phyloP scores from a whole-genome alignment of 176 grass and related monocot species.

The Zoysia japonica region DNA sequence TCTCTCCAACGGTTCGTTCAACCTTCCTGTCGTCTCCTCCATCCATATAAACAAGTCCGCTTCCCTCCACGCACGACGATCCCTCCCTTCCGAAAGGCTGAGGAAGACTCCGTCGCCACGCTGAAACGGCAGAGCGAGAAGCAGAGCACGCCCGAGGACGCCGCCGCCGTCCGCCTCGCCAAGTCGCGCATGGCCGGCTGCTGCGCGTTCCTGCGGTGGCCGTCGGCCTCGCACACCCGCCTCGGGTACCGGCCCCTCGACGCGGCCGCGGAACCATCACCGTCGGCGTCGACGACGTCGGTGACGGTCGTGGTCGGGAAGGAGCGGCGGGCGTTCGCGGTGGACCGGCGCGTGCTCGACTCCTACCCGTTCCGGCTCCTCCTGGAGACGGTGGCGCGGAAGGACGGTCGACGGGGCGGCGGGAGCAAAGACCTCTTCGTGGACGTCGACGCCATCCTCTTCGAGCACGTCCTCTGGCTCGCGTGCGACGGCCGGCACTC shows the following conservation, averaged over 20 bases:
- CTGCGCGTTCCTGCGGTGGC: slow-evolving; percentile 85
- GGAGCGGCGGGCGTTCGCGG: slow-evolving; percentile 80
- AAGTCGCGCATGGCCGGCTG: slow-evolving; percentile 54
- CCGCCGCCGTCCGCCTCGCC: not conserved
- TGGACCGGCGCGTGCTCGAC: slow-evolving; percentile 84
- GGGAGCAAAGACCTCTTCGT: slow-evolving; percentile 57
- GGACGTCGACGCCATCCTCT: slow-evolving; percentile 82
- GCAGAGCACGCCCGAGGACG: not conserved
- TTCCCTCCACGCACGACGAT: not conserved
- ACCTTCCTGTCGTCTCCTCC: not conserved
- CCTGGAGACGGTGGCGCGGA: slow-evolving; percentile 66
- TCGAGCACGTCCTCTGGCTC: slow-evolving; percentile 94
- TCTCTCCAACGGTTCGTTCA: slow-evolving; percentile 30
- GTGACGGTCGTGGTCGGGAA: slow-evolving; percentile 89
- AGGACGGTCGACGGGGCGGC: slow-evolving; percentile 39
- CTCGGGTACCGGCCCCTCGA: slow-evolving; percentile 68
- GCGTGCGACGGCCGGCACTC: slow-evolving; percentile 56
- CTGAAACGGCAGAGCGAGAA: not conserved
- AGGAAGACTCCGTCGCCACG: not conserved
- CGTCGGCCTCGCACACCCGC: slow-evolving; percentile 46
- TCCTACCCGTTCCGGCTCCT: slow-evolving; percentile 82
- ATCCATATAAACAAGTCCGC: slow-evolving; percentile 37
- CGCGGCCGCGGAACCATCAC: not conserved
- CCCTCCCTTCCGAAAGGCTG: not conserved
- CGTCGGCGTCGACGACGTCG: slow-evolving; percentile 23